Base-by-base conservation (phyloP, 1,284 basidiomycete species). In the Phenoliferia sp. region DNA sequence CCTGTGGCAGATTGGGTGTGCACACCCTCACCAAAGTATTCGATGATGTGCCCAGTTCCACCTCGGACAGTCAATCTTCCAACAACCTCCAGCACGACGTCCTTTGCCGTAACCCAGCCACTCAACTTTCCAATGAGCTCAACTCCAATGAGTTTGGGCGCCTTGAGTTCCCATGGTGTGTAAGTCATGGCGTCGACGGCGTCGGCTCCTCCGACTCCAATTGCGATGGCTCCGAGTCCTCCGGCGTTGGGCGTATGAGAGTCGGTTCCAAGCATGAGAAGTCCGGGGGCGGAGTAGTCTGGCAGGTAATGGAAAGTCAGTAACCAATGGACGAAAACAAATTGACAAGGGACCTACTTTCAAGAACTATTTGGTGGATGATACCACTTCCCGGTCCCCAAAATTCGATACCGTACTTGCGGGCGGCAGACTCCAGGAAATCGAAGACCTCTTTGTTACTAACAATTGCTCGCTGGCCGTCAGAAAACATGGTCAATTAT, bases 241-340 rank as follows among this genome's bases (percentile, higher is more conserved):
- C 94, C 94, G 54, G 96, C 96, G 79, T 99, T 99, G 10, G 96
- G 96, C 5, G 96, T 99, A 81, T 99, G 96, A 35, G 92, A 95
- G 81, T 99, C 96, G 85, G 82, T 79, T 65, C 84, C 84, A 58
- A 83, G 80, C 82, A 83, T 83, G 69, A 85, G 78, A 17, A 85
- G 78, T 74, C 84, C 84, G 4, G 84, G 84, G 3, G 76, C 77
- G 17, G 75, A 74, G 64, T 74, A 76, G 69, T 77, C 74, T 75
- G 63, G 31, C 29, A 26, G 16, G 31, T 44, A 57, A 17, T 33
- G 10, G 50, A 16, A 31, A 81, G 84, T 69, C 69, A 89, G 88
- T 70, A 88, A 16, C 29, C 89, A 35, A 90, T 88, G 62, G 93
- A 92, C 32, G n/a, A 15, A 33, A 0, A 16, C 29, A 89, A 35